Evolutionary conservation across 768 basidiomycete genomes (phyloP).

Genomic region (Collybiopsis confluens): DNA sequence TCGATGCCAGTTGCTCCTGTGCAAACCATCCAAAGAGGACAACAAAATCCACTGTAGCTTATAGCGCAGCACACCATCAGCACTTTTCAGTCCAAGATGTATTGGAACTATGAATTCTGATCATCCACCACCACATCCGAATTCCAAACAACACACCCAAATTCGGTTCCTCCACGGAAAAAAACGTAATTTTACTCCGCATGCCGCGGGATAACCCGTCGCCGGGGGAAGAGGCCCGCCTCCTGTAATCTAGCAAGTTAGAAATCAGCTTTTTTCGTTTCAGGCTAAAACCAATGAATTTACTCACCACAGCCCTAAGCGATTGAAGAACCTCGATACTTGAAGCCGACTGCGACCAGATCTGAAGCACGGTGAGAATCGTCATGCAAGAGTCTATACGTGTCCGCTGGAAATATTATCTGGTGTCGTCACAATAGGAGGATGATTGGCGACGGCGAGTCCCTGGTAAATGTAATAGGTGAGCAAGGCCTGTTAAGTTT

Average conservation of each 20-base stretch:
- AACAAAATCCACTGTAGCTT: too few relatives aligned
- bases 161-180: constrained; percentile 36
- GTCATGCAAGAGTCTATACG: constrained; percentile 19
- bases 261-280: not conserved
- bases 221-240: constrained; percentile 33
- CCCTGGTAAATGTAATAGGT: constrained; percentile 19
- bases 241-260: not conserved
- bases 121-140: too few relatives aligned
- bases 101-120: too few relatives aligned
- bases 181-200: constrained; percentile 29
- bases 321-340: constrained; percentile 20
- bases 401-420: constrained; percentile 22
- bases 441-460: constrained; percentile 18
- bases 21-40: too few relatives aligned
- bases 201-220: constrained; percentile 27
- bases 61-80: too few relatives aligned
- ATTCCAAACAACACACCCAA: constrained; percentile 16
- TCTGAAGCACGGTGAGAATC: constrained; percentile 27
- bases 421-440: constrained; percentile 25
- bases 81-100: too few relatives aligned
- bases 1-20: too few relatives aligned
- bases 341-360: constrained; percentile 22
- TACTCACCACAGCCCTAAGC: constrained; percentile 25
- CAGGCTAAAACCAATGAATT: not conserved
- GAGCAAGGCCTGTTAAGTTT: constrained; percentile 10